Percentiles rank a stretch among this genome's conserved stretches.
Evolutionary conservation across 257 asterid species (phyloP).

Genomic region (Forsythia viridissima): DNA sequence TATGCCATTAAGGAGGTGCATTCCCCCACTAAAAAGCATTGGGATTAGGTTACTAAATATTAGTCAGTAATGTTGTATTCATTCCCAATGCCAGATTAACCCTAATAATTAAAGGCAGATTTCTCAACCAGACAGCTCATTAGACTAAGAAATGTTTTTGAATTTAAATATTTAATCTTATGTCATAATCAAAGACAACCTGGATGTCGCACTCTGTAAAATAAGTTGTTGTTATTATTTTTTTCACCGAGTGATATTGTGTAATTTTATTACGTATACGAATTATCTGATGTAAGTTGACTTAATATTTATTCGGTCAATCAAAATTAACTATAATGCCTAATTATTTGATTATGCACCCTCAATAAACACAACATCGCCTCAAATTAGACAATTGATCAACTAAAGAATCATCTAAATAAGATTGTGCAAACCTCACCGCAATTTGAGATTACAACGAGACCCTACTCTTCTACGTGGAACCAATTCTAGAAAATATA

Average conservation of each 20-base stretch:
- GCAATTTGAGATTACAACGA: no score
- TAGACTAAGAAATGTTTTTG: not conserved
- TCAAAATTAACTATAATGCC: no score
- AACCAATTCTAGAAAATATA: no score
- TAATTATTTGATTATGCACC: no score
- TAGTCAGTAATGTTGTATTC: slow-evolving; percentile 10
- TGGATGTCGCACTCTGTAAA: not conserved
- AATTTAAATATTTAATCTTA: not conserved
- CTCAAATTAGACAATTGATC: no score
- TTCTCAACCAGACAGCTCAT: slow-evolving; percentile 29
- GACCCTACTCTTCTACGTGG: no score
- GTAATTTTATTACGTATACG: not conserved
- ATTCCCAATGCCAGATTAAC: slow-evolving; percentile 29
- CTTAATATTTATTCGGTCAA: no score
- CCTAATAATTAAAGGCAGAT: slow-evolving; percentile 28
- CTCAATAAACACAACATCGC: no score
- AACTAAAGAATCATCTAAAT: no score
- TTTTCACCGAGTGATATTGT: no score
- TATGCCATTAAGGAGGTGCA: slow-evolving; percentile 18
- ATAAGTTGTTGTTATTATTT: not conserved
- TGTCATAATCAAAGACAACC: not conserved
- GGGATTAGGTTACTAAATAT: not conserved
- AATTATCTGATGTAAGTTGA: no score
- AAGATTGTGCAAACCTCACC: no score
- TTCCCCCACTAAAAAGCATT: slow-evolving; percentile 26